These are phyloP conservation scores for Nicotiana sylvestris DNA, from an alignment of 257 asterid species.

Conservation along the genomic window DNA sequence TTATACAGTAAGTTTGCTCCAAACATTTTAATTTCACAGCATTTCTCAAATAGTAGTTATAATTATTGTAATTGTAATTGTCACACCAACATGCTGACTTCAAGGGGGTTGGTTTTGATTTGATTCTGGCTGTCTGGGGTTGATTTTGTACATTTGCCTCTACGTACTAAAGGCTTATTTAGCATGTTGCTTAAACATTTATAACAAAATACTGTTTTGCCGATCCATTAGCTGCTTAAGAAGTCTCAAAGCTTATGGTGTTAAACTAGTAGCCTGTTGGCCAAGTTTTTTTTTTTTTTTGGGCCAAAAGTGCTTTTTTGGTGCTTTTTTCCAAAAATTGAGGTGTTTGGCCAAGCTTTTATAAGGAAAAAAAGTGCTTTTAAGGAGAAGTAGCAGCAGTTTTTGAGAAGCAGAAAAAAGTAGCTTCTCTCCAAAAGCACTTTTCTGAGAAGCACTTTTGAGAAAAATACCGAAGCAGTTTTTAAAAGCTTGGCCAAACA, in stretches of 20 bases:
- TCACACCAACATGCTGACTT: background rate
- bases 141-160: background rate
- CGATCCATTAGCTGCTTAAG: background rate
- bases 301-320: too few relatives aligned
- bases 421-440: too few relatives aligned
- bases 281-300: too few relatives aligned
- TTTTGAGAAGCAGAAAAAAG: too few relatives aligned
- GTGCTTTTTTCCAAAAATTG: too few relatives aligned
- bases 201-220: background rate
- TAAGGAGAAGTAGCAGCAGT: too few relatives aligned
- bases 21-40: slow-evolving; percentile 3
- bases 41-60: background rate
- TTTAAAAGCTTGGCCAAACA: too few relatives aligned
- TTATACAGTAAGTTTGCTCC: background rate
- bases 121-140: background rate
- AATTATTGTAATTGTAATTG: background rate
- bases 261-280: background rate
- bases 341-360: too few relatives aligned
- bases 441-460: too few relatives aligned
- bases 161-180: background rate
- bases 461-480: too few relatives aligned
- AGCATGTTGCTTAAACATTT: background rate
- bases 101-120: background rate
- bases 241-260: background rate
- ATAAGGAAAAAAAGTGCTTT: too few relatives aligned